A percentile compares a stretch with the other conserved stretches of the same genome.
Conservation (phyloP, 345 rosid species). For the Euphorbia peplus region DNA sequence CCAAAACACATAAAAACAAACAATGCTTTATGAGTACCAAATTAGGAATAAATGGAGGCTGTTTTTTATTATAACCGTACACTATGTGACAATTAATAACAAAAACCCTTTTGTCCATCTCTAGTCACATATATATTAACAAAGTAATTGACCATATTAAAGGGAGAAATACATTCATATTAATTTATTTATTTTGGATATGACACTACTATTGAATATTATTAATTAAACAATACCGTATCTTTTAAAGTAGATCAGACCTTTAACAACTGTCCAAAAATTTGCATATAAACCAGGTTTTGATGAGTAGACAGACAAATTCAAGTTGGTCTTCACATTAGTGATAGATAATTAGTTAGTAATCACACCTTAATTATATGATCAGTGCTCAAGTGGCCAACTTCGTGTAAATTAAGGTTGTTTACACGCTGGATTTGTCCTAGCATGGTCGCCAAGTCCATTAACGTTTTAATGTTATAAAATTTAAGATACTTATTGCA, state of each 20-base stretch:
- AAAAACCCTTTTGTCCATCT: background rate
- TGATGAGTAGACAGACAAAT: slow-evolving; percentile 22
- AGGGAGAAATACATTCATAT: too few relatives aligned
- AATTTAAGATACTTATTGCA: slow-evolving; percentile 8
- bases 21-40: background rate
- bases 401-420: slow-evolving; percentile 12
- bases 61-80: slow-evolving; percentile 4
- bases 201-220: background rate
- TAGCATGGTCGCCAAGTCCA: slow-evolving; percentile 23
- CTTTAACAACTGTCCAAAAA: slow-evolving; percentile 1
- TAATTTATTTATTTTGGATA: too few relatives aligned
- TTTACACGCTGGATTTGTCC: slow-evolving; percentile 25
- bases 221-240: background rate
- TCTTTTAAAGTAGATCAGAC: background rate
- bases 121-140: background rate
- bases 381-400: slow-evolving; percentile 24
- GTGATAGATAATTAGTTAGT: background rate
- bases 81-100: slow-evolving; percentile 5
- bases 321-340: background rate
- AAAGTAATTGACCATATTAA: background rate
- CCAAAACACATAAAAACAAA: background rate
- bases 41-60: slow-evolving; percentile 9
- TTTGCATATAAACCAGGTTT: background rate
- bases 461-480: slow-evolving; percentile 13
- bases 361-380: too few relatives aligned